Base-by-base conservation (phyloP, 2,329 filamentous ascomycete species). In the Sordariomycetes sp. region DNA sequence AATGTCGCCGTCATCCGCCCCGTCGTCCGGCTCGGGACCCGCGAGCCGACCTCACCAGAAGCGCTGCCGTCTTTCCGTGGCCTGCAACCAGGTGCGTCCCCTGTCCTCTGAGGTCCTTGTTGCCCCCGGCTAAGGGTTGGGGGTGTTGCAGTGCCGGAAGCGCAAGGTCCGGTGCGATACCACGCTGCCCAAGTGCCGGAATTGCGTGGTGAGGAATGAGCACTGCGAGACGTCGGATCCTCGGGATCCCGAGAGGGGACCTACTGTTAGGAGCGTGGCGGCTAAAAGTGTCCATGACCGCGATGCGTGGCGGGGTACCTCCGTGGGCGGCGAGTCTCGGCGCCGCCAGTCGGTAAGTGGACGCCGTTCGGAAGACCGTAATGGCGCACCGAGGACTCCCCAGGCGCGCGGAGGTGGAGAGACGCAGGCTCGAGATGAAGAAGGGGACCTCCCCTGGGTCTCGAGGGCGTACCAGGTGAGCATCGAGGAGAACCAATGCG, bases 101-200 rank as follows among this genome's bases (percentile, higher is more conserved):
- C 39, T 2, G 39, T 7, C 39, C 1, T 45, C 15, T 7, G 10
- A 17, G 36, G 36, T 12, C 36, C 36, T 12, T 39, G 36, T 12
- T 39, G 36, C 13, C 13, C 36, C 36, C 10, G 36, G 36, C 12
- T 15, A 17, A 15, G 8, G 15, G 7, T 17, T 45, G 6, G n/a
- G 15, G n/a, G 15, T 17, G 17, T n/a, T n/a, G 50, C 61, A 63
- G 54, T 67, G 65, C 58, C 64, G 65, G 12, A 65, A 63, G 55
- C 62, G 65, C 56, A 67, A 67, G 59, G 65, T 66, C 15, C 64
- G 65, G 15, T 67, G 65, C 58, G 65, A 67, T 53, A 62, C 64
- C n/a, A 58, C 61, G 42, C 60, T 60, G 32, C 65, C 65, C 5
- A 64, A 63, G 54, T 67, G 65, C 58, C 54, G 61, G 17, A 66